These are phyloP conservation scores for Zygnema cylindricum DNA, from an alignment of 139 green algal genomes.

Conservation along the genomic window DNA sequence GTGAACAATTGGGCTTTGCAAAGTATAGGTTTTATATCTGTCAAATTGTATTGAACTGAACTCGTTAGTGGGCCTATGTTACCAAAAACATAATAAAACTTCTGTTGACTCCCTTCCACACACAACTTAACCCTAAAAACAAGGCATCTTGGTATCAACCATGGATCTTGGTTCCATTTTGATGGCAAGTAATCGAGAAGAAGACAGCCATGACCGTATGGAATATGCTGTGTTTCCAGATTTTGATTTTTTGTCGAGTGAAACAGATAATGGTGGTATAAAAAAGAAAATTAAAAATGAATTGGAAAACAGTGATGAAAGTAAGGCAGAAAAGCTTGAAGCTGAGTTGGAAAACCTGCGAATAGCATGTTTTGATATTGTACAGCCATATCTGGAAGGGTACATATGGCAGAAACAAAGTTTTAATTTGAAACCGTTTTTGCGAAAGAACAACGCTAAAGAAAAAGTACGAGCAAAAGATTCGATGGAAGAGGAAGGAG, in stretches of 20 bases:
- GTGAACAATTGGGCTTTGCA: no score
- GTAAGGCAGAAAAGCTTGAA: background rate
- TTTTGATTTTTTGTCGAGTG: constrained; percentile 1
- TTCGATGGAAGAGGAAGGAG: no score
- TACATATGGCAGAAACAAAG: constrained; percentile 55
- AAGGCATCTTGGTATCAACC: no score
- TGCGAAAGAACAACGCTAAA: background rate
- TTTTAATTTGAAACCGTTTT: constrained; percentile 20
- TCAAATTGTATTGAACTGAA: no score
- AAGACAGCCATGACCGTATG: constrained; percentile 3
- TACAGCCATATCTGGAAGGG: background rate
- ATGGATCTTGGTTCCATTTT: background rate
- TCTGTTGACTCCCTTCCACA: no score
- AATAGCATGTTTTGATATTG: background rate
- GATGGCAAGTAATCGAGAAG: background rate
- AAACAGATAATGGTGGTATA: background rate
- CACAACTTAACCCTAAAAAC: no score
- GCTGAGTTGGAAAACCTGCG: constrained; percentile 7
- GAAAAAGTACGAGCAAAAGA: no score
- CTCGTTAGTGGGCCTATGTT: no score
- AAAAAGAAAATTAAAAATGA: background rate
- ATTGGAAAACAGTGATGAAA: background rate
- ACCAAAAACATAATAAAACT: no score
- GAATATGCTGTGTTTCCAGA: constrained; percentile 49
- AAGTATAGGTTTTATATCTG: no score